phyloP scores from a whole-genome alignment of 495 filamentous ascomycete genomes.

The Aspergillus conjunctus region DNA sequence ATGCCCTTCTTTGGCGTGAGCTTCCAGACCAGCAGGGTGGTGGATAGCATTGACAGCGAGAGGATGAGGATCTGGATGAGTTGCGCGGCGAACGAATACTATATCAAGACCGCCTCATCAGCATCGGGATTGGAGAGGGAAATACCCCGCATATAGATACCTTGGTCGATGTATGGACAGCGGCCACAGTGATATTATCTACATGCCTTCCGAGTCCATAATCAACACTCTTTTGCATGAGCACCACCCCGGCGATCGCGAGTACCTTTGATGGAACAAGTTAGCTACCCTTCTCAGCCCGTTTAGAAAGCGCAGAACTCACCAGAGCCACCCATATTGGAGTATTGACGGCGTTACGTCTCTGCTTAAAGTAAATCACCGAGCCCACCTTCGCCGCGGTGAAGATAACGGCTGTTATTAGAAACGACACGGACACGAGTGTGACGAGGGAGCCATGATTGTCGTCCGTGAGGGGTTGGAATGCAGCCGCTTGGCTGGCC shows the following conservation, averaged over 20 bases:
- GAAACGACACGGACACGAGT: constrained; percentile 27
- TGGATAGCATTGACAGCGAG: constrained; percentile 31
- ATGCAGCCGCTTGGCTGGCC: constrained; percentile 23
- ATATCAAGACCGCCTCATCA: background rate
- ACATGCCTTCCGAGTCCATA: constrained; percentile 33
- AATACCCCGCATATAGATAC: constrained; percentile 1
- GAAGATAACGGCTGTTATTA: constrained; percentile 31
- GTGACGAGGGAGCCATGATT: constrained; percentile 30
- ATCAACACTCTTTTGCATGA: constrained; percentile 32
- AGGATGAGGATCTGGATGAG: constrained; percentile 32
- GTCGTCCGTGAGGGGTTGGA: constrained; percentile 24
- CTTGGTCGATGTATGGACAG: constrained; percentile 28
- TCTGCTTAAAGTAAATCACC: constrained; percentile 34
- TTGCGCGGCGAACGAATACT: constrained; percentile 32
- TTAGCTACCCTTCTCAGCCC: constrained; percentile 8
- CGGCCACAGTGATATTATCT: constrained; percentile 18
- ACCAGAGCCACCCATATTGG: constrained; percentile 37
- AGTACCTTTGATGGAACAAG: constrained; percentile 42
- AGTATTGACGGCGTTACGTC: constrained; percentile 28
- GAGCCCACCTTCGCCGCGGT: constrained; percentile 29
- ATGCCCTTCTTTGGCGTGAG: constrained; percentile 29
- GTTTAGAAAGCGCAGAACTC: constrained; percentile 10
- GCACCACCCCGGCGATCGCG: constrained; percentile 26
- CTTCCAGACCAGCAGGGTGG: constrained; percentile 30
- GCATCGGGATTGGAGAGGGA: background rate